A percentile compares a stretch with the other conserved stretches of the same genome.
These are phyloP conservation scores for Geotrichum bryndzae DNA, from an alignment of 1,139 yeast species.

Conservation along the genomic window DNA sequence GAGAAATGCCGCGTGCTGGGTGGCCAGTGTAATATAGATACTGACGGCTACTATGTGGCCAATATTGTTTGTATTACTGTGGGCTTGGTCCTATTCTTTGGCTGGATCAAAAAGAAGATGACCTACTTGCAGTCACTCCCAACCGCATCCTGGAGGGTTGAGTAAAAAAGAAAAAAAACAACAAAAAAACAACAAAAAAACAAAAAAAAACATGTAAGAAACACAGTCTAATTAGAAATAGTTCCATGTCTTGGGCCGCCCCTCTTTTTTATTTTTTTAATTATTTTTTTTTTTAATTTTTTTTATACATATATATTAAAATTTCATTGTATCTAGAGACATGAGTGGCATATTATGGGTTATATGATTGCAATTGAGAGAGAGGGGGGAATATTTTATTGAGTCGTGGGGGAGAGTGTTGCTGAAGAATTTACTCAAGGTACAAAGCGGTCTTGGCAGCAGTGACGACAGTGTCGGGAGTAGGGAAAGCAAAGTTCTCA, in stretches of 20 bases:
- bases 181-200: not conserved
- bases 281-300: not conserved
- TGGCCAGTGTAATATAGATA: slow-evolving; percentile 49
- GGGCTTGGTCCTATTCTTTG: slow-evolving; percentile 61
- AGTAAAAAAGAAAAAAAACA: slow-evolving; percentile 11
- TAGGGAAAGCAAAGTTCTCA: slow-evolving; percentile 99
- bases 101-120: slow-evolving; percentile 60
- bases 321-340: not conserved
- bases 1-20: slow-evolving; percentile 47
- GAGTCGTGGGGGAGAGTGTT: not conserved
- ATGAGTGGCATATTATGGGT: not conserved
- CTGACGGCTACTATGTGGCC: slow-evolving; percentile 83
- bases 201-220: not conserved
- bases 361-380: too few relatives aligned
- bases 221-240: not conserved
- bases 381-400: too few relatives aligned
- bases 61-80: slow-evolving; percentile 62
- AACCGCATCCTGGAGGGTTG: slow-evolving; percentile 62
- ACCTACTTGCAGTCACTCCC: slow-evolving; percentile 57
- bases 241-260: not conserved
- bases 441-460: slow-evolving; percentile 88
- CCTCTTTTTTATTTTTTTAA: not conserved
- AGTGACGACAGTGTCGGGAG: slow-evolving; percentile 80
- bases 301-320: not conserved
- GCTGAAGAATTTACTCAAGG: slow-evolving; percentile 36